phyloP scores from a whole-genome alignment of 1,139 yeast genomes.

The Geotrichum cucujoidarum region DNA sequence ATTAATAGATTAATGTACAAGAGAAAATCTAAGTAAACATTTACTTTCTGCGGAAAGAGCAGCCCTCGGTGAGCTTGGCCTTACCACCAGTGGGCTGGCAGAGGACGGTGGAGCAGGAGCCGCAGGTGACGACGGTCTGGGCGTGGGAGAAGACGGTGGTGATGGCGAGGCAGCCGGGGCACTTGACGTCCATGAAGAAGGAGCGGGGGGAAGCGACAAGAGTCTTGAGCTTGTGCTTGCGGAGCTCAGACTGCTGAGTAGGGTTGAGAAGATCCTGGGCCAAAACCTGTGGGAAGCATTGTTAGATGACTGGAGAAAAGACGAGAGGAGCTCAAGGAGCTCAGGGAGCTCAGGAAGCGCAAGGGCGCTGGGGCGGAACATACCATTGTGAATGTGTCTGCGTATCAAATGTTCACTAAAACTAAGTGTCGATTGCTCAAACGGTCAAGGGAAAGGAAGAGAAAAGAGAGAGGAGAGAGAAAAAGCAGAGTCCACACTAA shows the following conservation, averaged over 20 bases:
- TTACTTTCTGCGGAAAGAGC: slow-evolving; percentile 99
- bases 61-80: slow-evolving; percentile 98
- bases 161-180: slow-evolving; percentile 98
- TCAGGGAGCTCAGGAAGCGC: too few species aligned
- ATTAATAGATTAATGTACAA: too few species aligned
- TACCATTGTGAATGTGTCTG: not conserved
- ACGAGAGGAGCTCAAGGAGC: too few species aligned
- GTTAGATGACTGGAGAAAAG: not conserved
- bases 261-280: slow-evolving; percentile 98
- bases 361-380: too few species aligned
- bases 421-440: not conserved
- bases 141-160: slow-evolving; percentile 99
- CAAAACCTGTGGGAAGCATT: slow-evolving; percentile 54
- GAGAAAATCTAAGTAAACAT: too few species aligned
- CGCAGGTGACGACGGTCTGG: slow-evolving; percentile 99
- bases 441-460: not conserved
- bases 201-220: slow-evolving; percentile 98
- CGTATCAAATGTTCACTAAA: not conserved
- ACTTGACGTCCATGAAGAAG: slow-evolving; percentile 98
- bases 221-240: slow-evolving; percentile 95
- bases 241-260: slow-evolving; percentile 90
- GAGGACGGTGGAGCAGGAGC: slow-evolving; percentile 94
- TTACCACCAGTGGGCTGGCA: slow-evolving; percentile 99
- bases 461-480: not conserved
- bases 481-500: too few species aligned